Base-by-base conservation (phyloP, 2,329 filamentous ascomycete genomes). In the Stachybotrys echinatus region DNA sequence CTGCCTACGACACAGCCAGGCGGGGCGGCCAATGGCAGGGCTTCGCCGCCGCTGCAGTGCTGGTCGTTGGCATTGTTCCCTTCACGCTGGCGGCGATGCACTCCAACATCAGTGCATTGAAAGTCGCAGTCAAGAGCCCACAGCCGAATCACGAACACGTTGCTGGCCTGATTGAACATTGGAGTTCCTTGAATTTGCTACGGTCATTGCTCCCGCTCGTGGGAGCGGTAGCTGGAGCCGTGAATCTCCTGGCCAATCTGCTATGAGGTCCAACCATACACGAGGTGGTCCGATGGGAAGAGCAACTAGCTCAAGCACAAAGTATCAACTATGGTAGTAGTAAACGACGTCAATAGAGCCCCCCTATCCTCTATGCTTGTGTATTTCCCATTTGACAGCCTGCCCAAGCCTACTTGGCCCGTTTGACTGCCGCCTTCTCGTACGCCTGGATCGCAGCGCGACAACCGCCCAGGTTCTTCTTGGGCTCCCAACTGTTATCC, bases 401-500 rank as follows among this genome's bases (percentile, higher is more conserved):
- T 14, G 27, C 10, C 5, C 27, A 34, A 34, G 14, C 14, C 27
- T 34, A 34, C 27, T 2, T 34, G 27, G 27, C 27, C 5, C 27
- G 27, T 14, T 14, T 34, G 27, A 14, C 14, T 14, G 14, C 14
- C 27, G 2, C 27, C 38, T 40, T 40, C 52, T 76, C 68, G 50
- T 69, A 77, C 2, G 57, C 61, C 10, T 58, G 56, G 27, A 79
- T 55, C 1, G 71, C 53, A 2, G 56, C 54, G 10, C 53, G 50
- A 49, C 75, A 76, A 3, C 73, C 66, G 0, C 46, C 48, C 18
- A 81, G 56, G 50, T 79, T 73, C 18, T 50, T 58, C 57, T 66
- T 71, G 2, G 75, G 75, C 64, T 81, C 79, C 80, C 79, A 83
- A 0, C 77, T 80, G 51, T 74, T 79, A 1, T 75, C 59, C 18